Evolutionary conservation across 805 yeast species (phyloP), one percentile per base, ranked within the genome.

Genomic region (Zygoascus tannicola): DNA sequence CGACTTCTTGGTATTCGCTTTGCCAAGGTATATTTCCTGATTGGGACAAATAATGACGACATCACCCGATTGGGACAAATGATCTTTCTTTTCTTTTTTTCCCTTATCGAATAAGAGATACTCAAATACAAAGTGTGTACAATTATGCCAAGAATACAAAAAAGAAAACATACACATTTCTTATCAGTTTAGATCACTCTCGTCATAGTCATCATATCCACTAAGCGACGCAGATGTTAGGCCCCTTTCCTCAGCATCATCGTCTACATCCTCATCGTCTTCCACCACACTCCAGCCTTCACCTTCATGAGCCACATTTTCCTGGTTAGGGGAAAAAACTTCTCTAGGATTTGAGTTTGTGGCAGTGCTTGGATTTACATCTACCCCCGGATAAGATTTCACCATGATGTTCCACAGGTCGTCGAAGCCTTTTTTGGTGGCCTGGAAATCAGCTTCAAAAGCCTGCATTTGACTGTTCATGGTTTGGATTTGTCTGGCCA

Each of bases 281-380:
- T 50, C 54, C 10, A 50, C 52, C 15, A 50, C 54, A 23, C 52
- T 48, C 54, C 54, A 50, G 22, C 48, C 52, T 14, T 32, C 52
- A 33, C 46, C 46, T 20, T 45, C 49, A 12, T 42, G 41, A 22
- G 33, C 30, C 12, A 41, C 41, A 4, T n/a, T n/a, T n/a, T n/a
- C n/a, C n/a, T n/a, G n/a, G n/a, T n/a, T n/a, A n/a, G n/a, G n/a
- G n/a, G n/a, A n/a, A n/a, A n/a, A n/a, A n/a, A n/a, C n/a, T n/a
- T n/a, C n/a, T n/a, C n/a, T n/a, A n/a, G n/a, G n/a, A n/a, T n/a
- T n/a, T n/a, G n/a, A n/a, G n/a, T n/a, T n/a, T n/a, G n/a, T n/a
- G n/a, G n/a, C n/a, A n/a, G n/a, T n/a, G n/a, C n/a, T n/a, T n/a
- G n/a, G n/a, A n/a, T n/a, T n/a, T n/a, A n/a, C n/a, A n/a, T n/a